Evolutionary conservation across 495 filamentous ascomycete species (phyloP), one percentile per base, ranked within the genome.

Genomic region (Penicillium arizonense): DNA sequence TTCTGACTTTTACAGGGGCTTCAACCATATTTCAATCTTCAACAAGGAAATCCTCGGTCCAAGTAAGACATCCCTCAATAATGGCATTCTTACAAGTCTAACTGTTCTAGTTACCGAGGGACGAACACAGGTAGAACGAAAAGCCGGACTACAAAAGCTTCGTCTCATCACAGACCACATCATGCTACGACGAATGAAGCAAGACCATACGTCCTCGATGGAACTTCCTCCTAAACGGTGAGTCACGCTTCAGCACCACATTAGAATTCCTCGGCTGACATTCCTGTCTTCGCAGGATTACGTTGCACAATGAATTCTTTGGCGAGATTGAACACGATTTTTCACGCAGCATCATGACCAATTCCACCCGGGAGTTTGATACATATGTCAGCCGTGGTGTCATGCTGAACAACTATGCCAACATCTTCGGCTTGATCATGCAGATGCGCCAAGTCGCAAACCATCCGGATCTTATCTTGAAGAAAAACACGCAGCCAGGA

Each of bases 361-460:
- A 89, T 59, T 86, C 87, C 9, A 82, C 84, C 33, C 83, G 94
- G 35, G 84, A 91, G 53, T 98, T 97, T 55, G 89, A 97, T 55
- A 96, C 90, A 1, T 98, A 97, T 61, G 94, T 97, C 16, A 89
- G 90, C 42, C 88, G 87, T 38, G 94, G 93, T 69, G 94, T 97
- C 5, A 83, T 97, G 69, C 80, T 97, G 50, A 96, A 97, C 74
- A 98, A 97, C 61, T 97, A 97, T 61, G 92, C 93, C 35, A 80
- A 78, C 61, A 85, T 86, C 60, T 85, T 85, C 55, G 90, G 90
- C 41, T 79, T 96, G 36, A 96, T 96, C 62, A 96, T 96, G 87
- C 88, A 95, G 68, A 97, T 97, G 92, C 88, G 93, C 26, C 94
- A 97, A 75, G 87, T 92, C 7, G 90, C 93, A 0, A 91, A 98